Evolutionary conservation across 768 basidiomycete species (phyloP).

Genomic region (Mycena haematopus): DNA sequence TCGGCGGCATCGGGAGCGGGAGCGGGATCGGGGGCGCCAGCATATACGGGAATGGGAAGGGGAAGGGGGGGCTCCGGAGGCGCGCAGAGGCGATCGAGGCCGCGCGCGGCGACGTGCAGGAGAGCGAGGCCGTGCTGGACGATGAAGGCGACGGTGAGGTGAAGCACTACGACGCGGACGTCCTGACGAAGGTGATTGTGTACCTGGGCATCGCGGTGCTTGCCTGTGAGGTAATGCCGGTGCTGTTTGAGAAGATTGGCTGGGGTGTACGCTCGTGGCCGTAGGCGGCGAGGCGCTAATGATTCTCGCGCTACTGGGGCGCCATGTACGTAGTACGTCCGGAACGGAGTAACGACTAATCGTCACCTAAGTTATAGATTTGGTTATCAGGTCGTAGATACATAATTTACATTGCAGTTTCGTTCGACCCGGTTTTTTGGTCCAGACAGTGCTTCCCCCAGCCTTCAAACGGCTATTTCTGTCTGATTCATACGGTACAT

Average conservation of each 20-base stretch:
- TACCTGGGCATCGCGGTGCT: constrained; percentile 86
- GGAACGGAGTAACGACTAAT: too few relatives aligned
- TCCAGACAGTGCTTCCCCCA: too few relatives aligned
- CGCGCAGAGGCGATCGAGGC: constrained; percentile 33
- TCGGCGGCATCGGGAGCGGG: constrained; percentile 51
- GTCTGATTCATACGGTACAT: too few relatives aligned
- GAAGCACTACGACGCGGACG: constrained; percentile 19
- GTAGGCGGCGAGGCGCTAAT: neutral
- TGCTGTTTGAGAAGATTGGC: constrained; percentile 70
- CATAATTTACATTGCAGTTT: too few relatives aligned
- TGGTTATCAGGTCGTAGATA: too few relatives aligned
- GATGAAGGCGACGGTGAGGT: constrained; percentile 59
- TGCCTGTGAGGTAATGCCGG: constrained; percentile 65
- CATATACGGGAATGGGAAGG: constrained; percentile 29
- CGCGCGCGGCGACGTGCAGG: constrained; percentile 39
- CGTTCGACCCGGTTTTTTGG: too few relatives aligned
- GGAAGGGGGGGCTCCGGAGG: constrained; percentile 23
- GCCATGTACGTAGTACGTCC: too few relatives aligned
- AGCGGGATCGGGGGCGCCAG: constrained; percentile 33
- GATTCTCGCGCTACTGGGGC: too few relatives aligned
- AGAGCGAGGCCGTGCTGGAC: constrained; percentile 47
- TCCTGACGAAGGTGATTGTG: constrained; percentile 85
- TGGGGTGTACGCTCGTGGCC: constrained; percentile 63
- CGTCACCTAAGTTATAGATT: too few relatives aligned
- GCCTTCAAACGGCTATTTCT: too few relatives aligned